Conservation (phyloP, 768 basidiomycete genomes). For the Mycena amicta region DNA sequence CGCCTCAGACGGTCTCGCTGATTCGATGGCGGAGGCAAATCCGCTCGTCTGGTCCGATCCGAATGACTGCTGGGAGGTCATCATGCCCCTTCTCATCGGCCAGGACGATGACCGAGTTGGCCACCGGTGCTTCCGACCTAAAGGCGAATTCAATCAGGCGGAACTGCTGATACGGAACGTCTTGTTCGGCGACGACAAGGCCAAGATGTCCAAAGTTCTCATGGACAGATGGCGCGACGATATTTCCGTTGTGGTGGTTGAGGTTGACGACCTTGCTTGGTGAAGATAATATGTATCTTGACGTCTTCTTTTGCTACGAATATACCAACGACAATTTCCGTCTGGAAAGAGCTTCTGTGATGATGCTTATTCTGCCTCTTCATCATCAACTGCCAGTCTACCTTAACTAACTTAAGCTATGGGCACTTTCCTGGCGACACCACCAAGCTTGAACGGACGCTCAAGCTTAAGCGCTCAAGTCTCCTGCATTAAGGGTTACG, state of each 20-base stretch:
- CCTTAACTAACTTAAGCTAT: no score
- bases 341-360: no score
- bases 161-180: slow-evolving; percentile 13
- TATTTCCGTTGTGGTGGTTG: slow-evolving; percentile 17
- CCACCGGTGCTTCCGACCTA: background rate
- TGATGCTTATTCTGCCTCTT: no score
- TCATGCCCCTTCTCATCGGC: slow-evolving; percentile 10
- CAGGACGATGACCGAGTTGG: slow-evolving; percentile 6
- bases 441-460: no score
- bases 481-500: no score
- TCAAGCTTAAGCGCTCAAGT: no score
- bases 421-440: no score
- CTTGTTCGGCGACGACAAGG: slow-evolving; percentile 7
- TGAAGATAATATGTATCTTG: no score
- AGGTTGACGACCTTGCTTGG: background rate
- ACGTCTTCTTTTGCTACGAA: no score
- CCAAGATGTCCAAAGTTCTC: slow-evolving; percentile 7
- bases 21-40: slow-evolving; percentile 13
- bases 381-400: no score
- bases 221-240: slow-evolving; percentile 6
- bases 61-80: slow-evolving; percentile 12
- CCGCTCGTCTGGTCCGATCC: background rate
- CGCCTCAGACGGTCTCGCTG: slow-evolving; percentile 17
- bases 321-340: no score
- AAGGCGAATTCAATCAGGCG: background rate